Conservation (phyloP, 805 yeast genomes). For the Maudiozyma barnettii region DNA sequence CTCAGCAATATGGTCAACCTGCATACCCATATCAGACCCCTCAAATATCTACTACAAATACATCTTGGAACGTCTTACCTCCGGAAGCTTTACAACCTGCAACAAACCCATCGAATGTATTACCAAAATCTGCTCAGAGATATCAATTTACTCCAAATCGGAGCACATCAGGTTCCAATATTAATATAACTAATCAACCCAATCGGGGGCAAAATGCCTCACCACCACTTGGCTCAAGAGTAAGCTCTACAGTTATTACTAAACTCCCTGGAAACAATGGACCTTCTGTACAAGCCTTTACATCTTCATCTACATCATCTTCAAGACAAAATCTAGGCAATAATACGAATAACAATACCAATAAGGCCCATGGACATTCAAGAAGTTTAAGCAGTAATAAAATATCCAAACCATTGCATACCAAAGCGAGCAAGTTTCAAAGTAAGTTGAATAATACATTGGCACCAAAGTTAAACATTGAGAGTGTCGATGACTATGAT, state of each 20-base stretch:
- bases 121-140: background rate
- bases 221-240: background rate
- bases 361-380: background rate
- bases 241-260: background rate
- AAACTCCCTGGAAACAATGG: background rate
- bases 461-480: background rate
- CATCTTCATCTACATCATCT: background rate
- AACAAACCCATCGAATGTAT: slow-evolving; percentile 4
- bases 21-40: background rate
- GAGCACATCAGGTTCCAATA: background rate
- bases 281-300: background rate
- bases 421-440: slow-evolving; percentile 7
- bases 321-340: background rate
- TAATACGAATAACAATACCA: too few species aligned
- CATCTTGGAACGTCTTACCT: slow-evolving; percentile 14
- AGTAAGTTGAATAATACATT: background rate
- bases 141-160: background rate
- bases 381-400: slow-evolving; percentile 3
- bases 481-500: background rate
- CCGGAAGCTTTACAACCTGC: slow-evolving; percentile 17
- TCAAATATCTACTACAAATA: slow-evolving; percentile 6
- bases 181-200: background rate
- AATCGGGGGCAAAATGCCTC: background rate
- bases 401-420: slow-evolving; percentile 12
- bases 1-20: slow-evolving; percentile 4